These are phyloP conservation scores for Hypoxylon sp. DNA, from an alignment of 2,329 filamentous ascomycete genomes.

Conservation along the genomic window DNA sequence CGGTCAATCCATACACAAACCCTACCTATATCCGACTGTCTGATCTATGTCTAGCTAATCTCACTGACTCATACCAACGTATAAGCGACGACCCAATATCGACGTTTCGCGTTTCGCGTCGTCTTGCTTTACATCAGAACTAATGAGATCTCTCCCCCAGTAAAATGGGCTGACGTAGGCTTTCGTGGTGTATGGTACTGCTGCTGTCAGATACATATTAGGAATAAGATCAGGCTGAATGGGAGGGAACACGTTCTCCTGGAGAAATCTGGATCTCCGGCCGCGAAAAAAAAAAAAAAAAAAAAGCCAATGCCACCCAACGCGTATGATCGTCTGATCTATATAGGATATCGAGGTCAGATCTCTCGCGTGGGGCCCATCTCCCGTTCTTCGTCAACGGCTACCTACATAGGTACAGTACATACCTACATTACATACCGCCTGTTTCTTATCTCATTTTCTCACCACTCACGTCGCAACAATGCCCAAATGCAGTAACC, in stretches of 20 bases:
- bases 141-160: too few relatives aligned
- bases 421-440: too few relatives aligned
- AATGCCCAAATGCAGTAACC: constrained; percentile 29
- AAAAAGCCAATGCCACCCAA: constrained; percentile 33
- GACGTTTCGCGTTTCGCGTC: too few relatives aligned
- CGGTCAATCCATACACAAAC: too few relatives aligned
- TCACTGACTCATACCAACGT: constrained; percentile 1
- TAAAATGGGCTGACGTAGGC: too few relatives aligned
- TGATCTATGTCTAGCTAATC: constrained; percentile 4
- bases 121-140: too few relatives aligned
- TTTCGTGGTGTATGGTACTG: too few relatives aligned
- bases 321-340: constrained; percentile 34
- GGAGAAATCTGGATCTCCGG: constrained; percentile 33
- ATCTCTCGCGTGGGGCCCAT: constrained; percentile 35
- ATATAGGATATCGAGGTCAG: constrained; percentile 27
- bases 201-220: constrained; percentile 13
- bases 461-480: constrained; percentile 19
- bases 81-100: too few relatives aligned
- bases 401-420: constrained; percentile 4
- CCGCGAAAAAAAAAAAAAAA: too few relatives aligned
- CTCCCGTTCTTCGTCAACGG: constrained; percentile 24
- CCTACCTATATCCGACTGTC: too few relatives aligned
- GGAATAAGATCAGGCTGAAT: constrained; percentile 33
- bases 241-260: constrained; percentile 14
- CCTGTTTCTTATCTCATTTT: constrained; percentile 19